Percentiles rank a stretch among this genome's conserved stretches.
phyloP scores from a whole-genome alignment of 2,329 filamentous ascomycete genomes.

The Fusarium sarcochroum region DNA sequence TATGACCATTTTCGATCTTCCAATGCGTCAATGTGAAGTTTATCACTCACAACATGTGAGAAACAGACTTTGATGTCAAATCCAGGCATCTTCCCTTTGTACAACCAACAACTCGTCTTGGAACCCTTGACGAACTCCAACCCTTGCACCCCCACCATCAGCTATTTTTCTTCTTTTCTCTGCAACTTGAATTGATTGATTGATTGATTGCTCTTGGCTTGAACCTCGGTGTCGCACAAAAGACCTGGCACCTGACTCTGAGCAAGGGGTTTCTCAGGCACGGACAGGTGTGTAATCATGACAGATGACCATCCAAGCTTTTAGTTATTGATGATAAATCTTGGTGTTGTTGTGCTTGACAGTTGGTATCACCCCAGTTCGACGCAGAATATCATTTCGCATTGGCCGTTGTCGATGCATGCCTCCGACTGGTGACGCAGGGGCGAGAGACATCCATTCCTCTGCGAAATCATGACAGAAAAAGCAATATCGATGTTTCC shows the following conservation, averaged over 20 bases:
- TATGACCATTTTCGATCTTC: not conserved
- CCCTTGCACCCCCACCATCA: constrained; percentile 21
- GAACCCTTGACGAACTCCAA: constrained; percentile 27
- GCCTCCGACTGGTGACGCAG: constrained; percentile 8
- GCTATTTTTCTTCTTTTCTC: not conserved
- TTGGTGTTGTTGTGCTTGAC: not conserved
- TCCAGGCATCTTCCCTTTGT: constrained; percentile 14
- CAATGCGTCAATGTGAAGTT: not conserved
- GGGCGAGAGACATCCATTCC: constrained; percentile 9
- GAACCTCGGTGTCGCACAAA: constrained; percentile 10
- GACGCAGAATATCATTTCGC: not conserved
- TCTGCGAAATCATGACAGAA: constrained; percentile 1
- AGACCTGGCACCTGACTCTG: constrained; percentile 18
- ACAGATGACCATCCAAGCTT: constrained; percentile 8
- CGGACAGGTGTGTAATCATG: constrained; percentile 11
- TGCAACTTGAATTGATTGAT: constrained; percentile 1
- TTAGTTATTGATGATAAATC: constrained; percentile 3
- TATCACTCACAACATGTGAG: not conserved
- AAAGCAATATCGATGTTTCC: constrained; percentile 15
- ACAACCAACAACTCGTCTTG: constrained; percentile 9
- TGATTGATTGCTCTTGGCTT: not conserved
- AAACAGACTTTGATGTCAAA: not conserved
- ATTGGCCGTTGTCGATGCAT: not conserved
- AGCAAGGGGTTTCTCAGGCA: constrained; percentile 14
- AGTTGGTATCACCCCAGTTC: not conserved